A percentile compares a stretch with the other conserved stretches of the same genome.
Evolutionary conservation across 2,329 filamentous ascomycete genomes (phyloP).

Genomic region (Talaromyces sp.): DNA sequence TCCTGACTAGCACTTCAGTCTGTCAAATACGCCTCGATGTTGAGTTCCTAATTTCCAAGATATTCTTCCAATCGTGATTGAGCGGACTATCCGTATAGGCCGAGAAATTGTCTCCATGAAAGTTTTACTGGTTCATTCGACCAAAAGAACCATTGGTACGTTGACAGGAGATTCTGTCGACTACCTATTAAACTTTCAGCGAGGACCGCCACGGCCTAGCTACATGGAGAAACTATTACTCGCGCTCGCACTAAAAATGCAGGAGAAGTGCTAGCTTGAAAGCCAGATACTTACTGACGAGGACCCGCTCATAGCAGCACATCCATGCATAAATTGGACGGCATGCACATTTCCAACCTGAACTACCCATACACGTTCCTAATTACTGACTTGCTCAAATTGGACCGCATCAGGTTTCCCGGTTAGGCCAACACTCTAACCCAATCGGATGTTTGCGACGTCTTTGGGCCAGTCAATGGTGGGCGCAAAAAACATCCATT

Average conservation of each 20-base stretch:
- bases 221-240: constrained; percentile 16
- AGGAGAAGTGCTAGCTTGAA: constrained; percentile 15
- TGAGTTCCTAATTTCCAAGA: constrained; percentile 3
- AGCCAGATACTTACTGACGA: background rate
- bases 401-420: background rate
- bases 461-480: background rate
- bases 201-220: constrained; percentile 1
- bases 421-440: constrained; percentile 13
- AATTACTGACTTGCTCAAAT: constrained; percentile 12
- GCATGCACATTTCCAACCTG: background rate
- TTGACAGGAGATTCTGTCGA: background rate
- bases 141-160: constrained; percentile 8
- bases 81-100: background rate
- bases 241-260: constrained; percentile 7
- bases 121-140: background rate
- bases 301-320: constrained; percentile 13
- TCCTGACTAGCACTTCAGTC: constrained; percentile 5
- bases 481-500: background rate
- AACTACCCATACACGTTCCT: constrained; percentile 10
- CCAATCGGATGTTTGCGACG: constrained; percentile 12
- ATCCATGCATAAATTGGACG: constrained; percentile 10
- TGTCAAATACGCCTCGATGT: constrained; percentile 12
- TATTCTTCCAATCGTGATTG: constrained; percentile 6
- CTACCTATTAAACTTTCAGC: background rate
- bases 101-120: background rate